Percentiles rank a stretch among this genome's conserved stretches.
Conservation (phyloP, 2,329 filamentous ascomycete genomes). For the Aspergillus floridensis region DNA sequence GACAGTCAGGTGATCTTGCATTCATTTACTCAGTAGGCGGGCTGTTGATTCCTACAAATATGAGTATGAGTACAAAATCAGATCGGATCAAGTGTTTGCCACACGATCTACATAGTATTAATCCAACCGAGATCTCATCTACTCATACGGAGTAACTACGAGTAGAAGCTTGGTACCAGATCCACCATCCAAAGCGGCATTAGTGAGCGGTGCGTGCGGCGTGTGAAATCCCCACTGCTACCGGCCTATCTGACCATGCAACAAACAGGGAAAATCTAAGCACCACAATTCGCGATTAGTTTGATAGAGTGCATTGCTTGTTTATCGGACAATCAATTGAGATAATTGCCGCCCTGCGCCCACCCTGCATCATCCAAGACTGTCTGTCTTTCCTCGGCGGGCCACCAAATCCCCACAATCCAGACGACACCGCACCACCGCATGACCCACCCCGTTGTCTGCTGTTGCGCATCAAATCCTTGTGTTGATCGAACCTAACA, state of each 20-base stretch:
- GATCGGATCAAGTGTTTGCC: background rate
- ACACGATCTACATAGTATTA: background rate
- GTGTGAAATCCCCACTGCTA: background rate
- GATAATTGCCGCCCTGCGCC: background rate
- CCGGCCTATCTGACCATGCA: background rate
- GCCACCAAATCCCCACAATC: background rate
- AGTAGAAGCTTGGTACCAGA: too few relatives aligned
- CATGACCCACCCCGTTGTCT: constrained; percentile 1
- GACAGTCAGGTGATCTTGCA: background rate
- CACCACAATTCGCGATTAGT: background rate
- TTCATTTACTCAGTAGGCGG: background rate
- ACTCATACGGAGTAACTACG: too few relatives aligned
- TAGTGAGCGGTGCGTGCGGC: background rate
- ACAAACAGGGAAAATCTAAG: background rate
- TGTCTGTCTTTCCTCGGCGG: background rate
- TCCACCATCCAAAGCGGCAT: too few relatives aligned
- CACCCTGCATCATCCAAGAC: background rate
- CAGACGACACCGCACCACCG: background rate
- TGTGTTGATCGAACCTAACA: background rate
- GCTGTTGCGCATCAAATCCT: background rate
- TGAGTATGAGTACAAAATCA: background rate
- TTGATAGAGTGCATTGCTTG: background rate
- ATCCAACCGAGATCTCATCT: background rate
- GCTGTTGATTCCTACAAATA: too few relatives aligned
- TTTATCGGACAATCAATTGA: background rate